phyloP scores from a whole-genome alignment of 805 yeast species.

The Sugiyamaella chiloensis region DNA sequence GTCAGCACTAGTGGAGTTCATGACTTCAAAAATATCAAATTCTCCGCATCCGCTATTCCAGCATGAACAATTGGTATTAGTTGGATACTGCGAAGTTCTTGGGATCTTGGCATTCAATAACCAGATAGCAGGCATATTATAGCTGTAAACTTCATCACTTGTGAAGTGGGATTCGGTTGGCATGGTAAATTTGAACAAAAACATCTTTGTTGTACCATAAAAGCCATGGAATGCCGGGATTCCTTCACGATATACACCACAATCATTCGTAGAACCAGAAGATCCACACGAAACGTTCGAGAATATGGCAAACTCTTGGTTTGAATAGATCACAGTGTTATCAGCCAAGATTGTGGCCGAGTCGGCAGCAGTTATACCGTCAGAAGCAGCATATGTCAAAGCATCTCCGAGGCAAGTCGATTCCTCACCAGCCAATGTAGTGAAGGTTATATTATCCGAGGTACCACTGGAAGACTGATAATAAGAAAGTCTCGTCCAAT shows the following conservation, averaged over 20 bases:
- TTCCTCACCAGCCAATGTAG: neutral
- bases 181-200: slow-evolving; percentile 92
- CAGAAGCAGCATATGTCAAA: slow-evolving; percentile 73
- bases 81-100: slow-evolving; percentile 93
- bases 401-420: slow-evolving; percentile 73
- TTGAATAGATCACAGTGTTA: slow-evolving; percentile 58
- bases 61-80: slow-evolving; percentile 73
- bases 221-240: slow-evolving; percentile 96
- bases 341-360: slow-evolving; percentile 66
- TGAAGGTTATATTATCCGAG: slow-evolving; percentile 64
- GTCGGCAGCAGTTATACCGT: slow-evolving; percentile 74
- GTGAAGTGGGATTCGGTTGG: slow-evolving; percentile 51
- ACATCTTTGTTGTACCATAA: slow-evolving; percentile 77
- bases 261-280: slow-evolving; percentile 38
- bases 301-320: slow-evolving; percentile 79
- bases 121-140: slow-evolving; percentile 99
- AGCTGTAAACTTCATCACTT: slow-evolving; percentile 41
- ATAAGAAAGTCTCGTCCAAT: slow-evolving; percentile 76
- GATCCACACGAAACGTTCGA: slow-evolving; percentile 43
- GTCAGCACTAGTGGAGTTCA: slow-evolving; percentile 3
- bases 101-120: slow-evolving; percentile 92
- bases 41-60: slow-evolving; percentile 98
- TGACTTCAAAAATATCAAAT: slow-evolving; percentile 80
- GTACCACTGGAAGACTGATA: slow-evolving; percentile 64
- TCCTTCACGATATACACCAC: slow-evolving; percentile 84